These are phyloP conservation scores for Oropetium thomaeum DNA, from an alignment of 176 grass and related monocot species.

Conservation along the genomic window DNA sequence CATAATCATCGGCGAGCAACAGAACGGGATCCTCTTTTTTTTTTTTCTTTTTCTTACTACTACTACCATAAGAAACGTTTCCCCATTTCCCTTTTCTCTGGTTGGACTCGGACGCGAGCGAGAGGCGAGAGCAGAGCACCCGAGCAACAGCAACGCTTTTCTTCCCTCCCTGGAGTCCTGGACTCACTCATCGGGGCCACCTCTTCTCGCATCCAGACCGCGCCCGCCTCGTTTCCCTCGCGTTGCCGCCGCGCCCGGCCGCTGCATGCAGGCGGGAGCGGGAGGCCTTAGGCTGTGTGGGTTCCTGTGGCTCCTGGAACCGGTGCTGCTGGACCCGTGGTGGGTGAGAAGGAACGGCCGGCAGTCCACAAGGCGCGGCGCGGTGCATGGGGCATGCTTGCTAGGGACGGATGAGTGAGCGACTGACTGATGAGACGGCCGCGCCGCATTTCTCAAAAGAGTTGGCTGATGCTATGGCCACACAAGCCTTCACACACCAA, in stretches of 20 bases:
- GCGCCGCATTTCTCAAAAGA: conserved; percentile 26
- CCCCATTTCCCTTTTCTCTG: no score
- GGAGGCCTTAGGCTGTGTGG: neutral
- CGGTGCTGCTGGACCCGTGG: neutral
- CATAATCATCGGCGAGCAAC: no score
- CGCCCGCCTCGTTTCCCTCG: conserved; percentile 3
- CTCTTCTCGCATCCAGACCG: neutral
- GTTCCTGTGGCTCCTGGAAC: neutral
- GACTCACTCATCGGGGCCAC: neutral
- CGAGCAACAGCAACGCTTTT: no score
- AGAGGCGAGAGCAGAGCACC: no score
- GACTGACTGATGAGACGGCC: neutral
- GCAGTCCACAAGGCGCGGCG: neutral
- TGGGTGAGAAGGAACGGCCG: neutral
- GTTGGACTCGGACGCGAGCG: no score
- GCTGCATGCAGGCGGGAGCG: neutral
- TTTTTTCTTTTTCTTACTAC: no score
- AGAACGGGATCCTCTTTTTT: no score
- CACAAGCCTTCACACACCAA: neutral
- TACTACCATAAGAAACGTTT: no score
- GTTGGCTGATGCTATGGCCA: neutral
- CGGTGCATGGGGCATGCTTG: neutral
- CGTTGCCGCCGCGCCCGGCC: neutral
- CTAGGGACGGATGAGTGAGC: neutral
- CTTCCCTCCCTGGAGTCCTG: no score